Evolutionary conservation across 345 rosid species (phyloP), one percentile per base, ranked within the genome.

Genomic region (Isatis tinctoria): DNA sequence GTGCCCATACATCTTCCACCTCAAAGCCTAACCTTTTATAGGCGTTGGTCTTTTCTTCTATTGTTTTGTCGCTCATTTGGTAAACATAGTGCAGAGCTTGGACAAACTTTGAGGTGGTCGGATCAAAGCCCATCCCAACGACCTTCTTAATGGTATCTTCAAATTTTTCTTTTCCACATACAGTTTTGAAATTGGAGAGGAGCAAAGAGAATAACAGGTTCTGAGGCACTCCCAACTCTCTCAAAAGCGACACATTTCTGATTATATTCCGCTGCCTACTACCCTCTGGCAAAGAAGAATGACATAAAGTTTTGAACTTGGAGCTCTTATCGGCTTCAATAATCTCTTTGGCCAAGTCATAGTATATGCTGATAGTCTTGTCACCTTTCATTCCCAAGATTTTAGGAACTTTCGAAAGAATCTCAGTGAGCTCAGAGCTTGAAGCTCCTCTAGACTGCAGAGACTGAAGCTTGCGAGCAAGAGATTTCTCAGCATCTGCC

Each of bases 401-500:
- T 13, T 35, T 59, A 3, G 64, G 64, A 8, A 59, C 64, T 35
- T 35, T 18, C 0, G 64, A 35, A 35, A 59, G 16, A 18, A 59
- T 13, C 44, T 59, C 64, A 5, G 44, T 59, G 64, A 59, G 44
- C 44, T 59, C 64, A 17, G 64, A 59, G 64, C 10, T 59, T 35
- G 44, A 35, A 18, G 64, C 44, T 35, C 44, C 44, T 59, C 44
- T 59, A 1, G 64, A 59, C n/a, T 33, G 22, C 20, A 58, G 10
- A 58, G 35, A 36, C 28, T 36, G 1, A 37, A 59, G 49, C 51
- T 43, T 62, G n/a, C 82, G 87, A 37, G 4, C 64, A 24, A 80
- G 37, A 0, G 69, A 58, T 17, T n/a, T 73, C 65, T 73, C 62
- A 27, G 49, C 53, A 57, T 72, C 45, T 3, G 0, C 6, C 4